A percentile compares a stretch with the other conserved stretches of the same genome.
phyloP scores from a whole-genome alignment of 2,329 filamentous ascomycete genomes.

The Phaeosphaeriaceae sp. region DNA sequence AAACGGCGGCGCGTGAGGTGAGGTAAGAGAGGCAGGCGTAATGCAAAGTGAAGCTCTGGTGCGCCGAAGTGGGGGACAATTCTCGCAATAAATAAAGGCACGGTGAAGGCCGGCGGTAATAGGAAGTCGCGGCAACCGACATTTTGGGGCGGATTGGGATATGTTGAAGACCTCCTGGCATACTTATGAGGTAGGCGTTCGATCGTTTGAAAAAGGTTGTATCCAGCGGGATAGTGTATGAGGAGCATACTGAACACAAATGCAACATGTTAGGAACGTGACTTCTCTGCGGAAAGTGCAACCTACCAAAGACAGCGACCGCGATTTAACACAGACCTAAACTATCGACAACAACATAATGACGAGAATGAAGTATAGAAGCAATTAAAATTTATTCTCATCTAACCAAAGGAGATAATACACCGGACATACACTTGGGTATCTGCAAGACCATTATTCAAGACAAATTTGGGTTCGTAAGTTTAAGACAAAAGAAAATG shows the following conservation, averaged over 20 bases:
- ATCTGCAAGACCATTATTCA: slow-evolving; percentile 9
- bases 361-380: background rate
- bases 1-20: background rate
- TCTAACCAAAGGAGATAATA: slow-evolving; percentile 1
- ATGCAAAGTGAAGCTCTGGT: background rate
- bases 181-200: background rate
- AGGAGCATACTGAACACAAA: no score
- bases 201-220: background rate
- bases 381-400: background rate
- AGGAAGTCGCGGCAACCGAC: background rate
- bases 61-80: no score
- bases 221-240: background rate
- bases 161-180: background rate
- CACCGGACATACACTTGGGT: slow-evolving; percentile 11
- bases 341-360: no score
- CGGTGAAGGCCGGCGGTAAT: background rate
- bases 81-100: no score
- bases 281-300: background rate
- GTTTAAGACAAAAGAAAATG: background rate
- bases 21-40: background rate
- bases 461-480: background rate
- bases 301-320: background rate
- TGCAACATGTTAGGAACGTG: no score
- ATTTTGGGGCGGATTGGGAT: background rate
- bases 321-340: background rate